Percentiles rank a stretch among this genome's conserved stretches.
These are phyloP conservation scores for Gossypium schwendimanii DNA, from an alignment of 441 rosid species.

Conservation along the genomic window DNA sequence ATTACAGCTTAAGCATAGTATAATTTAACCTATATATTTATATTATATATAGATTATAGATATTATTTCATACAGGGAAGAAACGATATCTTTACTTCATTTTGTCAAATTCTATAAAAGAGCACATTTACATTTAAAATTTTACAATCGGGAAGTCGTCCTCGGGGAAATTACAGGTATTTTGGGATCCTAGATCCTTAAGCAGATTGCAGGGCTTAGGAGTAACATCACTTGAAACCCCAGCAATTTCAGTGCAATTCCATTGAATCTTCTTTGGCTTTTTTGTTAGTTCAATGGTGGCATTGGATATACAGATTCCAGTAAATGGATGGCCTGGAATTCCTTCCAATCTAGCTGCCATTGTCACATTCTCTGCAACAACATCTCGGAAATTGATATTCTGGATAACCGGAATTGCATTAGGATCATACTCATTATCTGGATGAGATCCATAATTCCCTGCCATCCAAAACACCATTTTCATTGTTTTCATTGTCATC, in stretches of 20 bases:
- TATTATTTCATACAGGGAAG: neutral
- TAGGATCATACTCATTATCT: constrained; percentile 45
- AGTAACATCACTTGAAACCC: constrained; percentile 42
- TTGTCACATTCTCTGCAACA: constrained; percentile 55
- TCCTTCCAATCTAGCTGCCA: constrained; percentile 54
- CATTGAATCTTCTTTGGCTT: constrained; percentile 52
- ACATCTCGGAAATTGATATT: constrained; percentile 54
- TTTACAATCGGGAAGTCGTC: constrained; percentile 32
- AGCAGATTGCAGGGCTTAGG: constrained; percentile 45
- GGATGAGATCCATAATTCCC: constrained; percentile 65
- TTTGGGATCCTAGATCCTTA: constrained; percentile 29
- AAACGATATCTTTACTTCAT: neutral
- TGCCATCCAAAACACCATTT: constrained; percentile 65
- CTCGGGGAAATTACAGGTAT: constrained; percentile 44
- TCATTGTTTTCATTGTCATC: constrained; percentile 59
- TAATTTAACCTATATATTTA: too few species aligned
- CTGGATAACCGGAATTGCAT: constrained; percentile 45
- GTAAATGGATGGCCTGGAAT: constrained; percentile 44
- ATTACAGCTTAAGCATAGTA: too few species aligned
- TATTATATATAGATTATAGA: too few species aligned
- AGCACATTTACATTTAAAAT: constrained; percentile 32
- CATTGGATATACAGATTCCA: constrained; percentile 59
- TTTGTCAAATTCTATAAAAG: constrained; percentile 22
- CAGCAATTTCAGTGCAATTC: constrained; percentile 48
- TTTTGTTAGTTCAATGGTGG: constrained; percentile 33